Percentiles rank a stretch among this genome's conserved stretches.
These are phyloP conservation scores for Vaccinium darrowii DNA, from an alignment of 148 eudicot species.

Conservation along the genomic window DNA sequence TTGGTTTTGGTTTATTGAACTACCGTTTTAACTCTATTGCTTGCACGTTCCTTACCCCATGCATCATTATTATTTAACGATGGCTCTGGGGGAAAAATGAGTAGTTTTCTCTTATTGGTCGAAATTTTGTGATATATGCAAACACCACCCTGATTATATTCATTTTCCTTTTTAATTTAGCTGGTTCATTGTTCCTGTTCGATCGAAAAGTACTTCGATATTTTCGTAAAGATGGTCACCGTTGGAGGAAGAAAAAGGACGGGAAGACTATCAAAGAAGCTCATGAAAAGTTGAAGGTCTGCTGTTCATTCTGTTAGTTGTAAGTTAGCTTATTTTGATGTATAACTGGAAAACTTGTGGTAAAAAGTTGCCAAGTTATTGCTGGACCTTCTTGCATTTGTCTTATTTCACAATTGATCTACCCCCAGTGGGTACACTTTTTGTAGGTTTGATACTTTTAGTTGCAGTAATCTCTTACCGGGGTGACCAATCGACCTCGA, in stretches of 20 bases:
- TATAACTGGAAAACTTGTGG: neutral
- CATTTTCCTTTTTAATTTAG: constrained; percentile 25
- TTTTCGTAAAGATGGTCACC: constrained; percentile 59
- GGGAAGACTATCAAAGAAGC: constrained; percentile 90
- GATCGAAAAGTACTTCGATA: constrained; percentile 35
- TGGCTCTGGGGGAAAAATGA: neutral
- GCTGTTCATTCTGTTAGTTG: constrained; percentile 13
- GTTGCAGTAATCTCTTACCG: too few relatives aligned
- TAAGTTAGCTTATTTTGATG: constrained; percentile 12
- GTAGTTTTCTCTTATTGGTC: neutral
- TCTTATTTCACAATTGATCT: too few relatives aligned
- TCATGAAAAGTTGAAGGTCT: constrained; percentile 88
- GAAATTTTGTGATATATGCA: neutral
- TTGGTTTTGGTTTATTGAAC: neutral
- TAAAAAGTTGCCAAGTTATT: constrained; percentile 14
- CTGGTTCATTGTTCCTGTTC: constrained; percentile 85
- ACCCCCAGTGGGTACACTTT: too few relatives aligned
- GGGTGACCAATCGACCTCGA: too few relatives aligned
- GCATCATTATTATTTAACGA: neutral
- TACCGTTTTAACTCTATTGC: neutral
- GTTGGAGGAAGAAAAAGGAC: constrained; percentile 91
- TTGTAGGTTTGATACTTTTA: too few relatives aligned
- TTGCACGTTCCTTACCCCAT: neutral
- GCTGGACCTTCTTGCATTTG: neutral
- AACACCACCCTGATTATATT: neutral